Evolutionary conservation across 169 alveolate species (phyloP).

Genomic region (Plasmodium inui): DNA sequence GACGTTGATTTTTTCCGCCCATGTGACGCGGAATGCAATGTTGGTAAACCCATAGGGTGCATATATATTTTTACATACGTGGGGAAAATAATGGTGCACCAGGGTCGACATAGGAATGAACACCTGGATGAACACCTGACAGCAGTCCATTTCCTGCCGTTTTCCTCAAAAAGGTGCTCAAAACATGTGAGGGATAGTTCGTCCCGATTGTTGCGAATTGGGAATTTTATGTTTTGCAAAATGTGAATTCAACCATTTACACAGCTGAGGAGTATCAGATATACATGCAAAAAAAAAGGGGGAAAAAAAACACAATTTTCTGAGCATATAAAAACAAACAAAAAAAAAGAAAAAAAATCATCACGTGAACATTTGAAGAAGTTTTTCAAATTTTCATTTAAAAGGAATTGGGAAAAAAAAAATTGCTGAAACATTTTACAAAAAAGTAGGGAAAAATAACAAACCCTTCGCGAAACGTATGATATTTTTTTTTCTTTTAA

Average conservation of each 20-base stretch:
- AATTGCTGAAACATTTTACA: not conserved
- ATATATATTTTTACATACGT: not conserved
- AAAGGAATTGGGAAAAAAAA: not conserved
- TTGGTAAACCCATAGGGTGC: not conserved
- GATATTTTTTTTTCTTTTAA: not conserved
- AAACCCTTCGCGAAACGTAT: not conserved
- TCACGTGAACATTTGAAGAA: not conserved
- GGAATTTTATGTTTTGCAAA: not conserved
- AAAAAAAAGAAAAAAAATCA: no score
- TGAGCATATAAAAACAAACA: not conserved
- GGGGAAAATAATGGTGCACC: not conserved
- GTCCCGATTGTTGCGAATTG: not conserved
- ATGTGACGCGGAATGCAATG: not conserved
- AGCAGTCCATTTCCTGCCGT: not conserved
- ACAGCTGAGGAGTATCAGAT: not conserved
- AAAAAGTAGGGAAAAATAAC: not conserved
- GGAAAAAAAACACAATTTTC: not conserved
- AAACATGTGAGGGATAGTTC: not conserved
- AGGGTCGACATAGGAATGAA: not conserved
- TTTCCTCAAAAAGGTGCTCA: not conserved
- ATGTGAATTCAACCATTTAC: not conserved
- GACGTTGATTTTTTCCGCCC: not conserved
- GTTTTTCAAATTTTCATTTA: not conserved
- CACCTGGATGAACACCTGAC: not conserved
- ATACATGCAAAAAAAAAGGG: not conserved